Evolutionary conservation across 2,329 filamentous ascomycete species (phyloP), one percentile per base, ranked within the genome.

Genomic region (Gremmenia infestans): DNA sequence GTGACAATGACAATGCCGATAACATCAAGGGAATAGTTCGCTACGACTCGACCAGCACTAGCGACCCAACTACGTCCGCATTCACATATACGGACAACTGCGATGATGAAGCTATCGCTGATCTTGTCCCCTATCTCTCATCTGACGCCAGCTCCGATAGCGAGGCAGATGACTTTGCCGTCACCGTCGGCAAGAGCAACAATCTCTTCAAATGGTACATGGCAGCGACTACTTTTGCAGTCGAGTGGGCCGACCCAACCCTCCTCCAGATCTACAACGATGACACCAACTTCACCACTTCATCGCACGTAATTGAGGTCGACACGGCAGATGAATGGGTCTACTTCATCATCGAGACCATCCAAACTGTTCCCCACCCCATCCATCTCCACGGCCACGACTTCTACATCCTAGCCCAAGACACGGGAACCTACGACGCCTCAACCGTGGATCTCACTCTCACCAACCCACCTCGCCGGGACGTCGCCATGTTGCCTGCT

Each of bases 1-100:
- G 77, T 11, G 75, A 88, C 48, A 76, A 86, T 48, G 67, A 75
- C 11, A 76, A 85, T 45, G 73, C 85, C 62, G 73, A 74, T 3
- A 71, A 72, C 50, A 68, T 72, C 61, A 74, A 68, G 47, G 80
- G 78, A 2, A 78, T 83, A 45, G 62, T 83, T 4, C 73, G 71
- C 52, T 76, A 76, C 15, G 60, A 74, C 4, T 83, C 83, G 0
- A 72, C 70, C 3, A 81, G 77, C 45, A 68, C 67, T 17, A 55
- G 60, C 6, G 60, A 69, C 17, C 70, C 70, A 14, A 65, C 55
- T 5, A 63, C 66, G 2, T 62, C 53, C 0, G 65, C 60, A 42
- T 61, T 65, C n/a, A 35, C 58, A 9, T 63, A 65, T 22, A 67
- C 58, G 2, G 58, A 67, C 15, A 54, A 36, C 9, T 71, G 69